Base-by-base conservation (phyloP, 1,139 yeast species). In the Geotrichum candidum region DNA sequence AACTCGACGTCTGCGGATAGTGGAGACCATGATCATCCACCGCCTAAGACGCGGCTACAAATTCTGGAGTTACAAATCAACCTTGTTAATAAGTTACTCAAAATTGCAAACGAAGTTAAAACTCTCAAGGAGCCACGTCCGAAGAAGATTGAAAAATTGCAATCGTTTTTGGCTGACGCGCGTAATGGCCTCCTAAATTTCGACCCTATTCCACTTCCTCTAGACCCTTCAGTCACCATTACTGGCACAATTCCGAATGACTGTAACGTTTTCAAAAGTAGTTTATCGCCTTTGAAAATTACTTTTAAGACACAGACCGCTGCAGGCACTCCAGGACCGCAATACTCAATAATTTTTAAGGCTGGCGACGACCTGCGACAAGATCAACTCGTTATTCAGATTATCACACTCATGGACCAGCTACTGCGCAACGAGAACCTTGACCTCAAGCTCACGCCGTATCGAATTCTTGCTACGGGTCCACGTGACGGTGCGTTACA, bases 341-440 rank as follows among this genome's bases (percentile, higher is more conserved):
- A 80, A 58, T 95, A 91, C 73, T 85, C 96, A 3, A 76, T 94
- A 54, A 94, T 95, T 88, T 91, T 91, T 76, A 95, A 95, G 73
- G 88, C 89, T 57, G 99, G 99, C 2, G 99, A 95, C 74, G 99
- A 95, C 72, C 78, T 95, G 59, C 80, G 98, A 63, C 99, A 95
- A 73, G 99, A 95, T 76, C 99, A 95, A 73, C 81, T 95, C 67
- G 96, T 94, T 29, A 89, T 91, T 60, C 99, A 95, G 73, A 90
- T 95, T 63, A 89, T 95, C 60, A 84, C 88, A 60, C 77, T 95
- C 63, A 94, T 95, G 97, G 97, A 94, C 73, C 91, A 86, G 70
- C 80, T 95, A 58, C 76, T 95, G 62, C 85, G 88, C 66, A 90
- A 90, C 71, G 99, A 95, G 70, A 95, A 94, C 71, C 84, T 95